These are phyloP conservation scores for Poa pratensis DNA, from an alignment of 176 grass and related monocot genomes.

Conservation along the genomic window DNA sequence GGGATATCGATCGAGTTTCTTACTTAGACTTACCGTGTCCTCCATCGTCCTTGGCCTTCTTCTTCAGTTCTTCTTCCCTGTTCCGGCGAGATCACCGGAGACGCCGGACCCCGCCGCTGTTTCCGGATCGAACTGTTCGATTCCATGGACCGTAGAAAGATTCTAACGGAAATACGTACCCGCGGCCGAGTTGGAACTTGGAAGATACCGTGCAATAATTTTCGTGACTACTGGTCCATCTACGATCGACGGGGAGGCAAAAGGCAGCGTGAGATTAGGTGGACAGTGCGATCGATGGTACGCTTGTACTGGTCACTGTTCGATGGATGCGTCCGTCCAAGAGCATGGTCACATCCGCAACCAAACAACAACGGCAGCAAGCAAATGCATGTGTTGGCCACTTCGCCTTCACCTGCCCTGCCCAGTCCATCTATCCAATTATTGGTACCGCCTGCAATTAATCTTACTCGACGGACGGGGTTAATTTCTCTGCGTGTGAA, in stretches of 20 bases:
- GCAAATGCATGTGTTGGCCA: background rate
- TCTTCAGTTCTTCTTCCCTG: too few relatives aligned
- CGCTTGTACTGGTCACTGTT: background rate
- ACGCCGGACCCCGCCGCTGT: background rate
- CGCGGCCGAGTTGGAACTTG: too few relatives aligned
- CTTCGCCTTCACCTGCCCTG: background rate
- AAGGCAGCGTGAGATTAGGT: background rate
- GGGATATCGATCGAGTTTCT: background rate
- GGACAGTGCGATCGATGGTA: constrained; percentile 30
- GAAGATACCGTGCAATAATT: background rate
- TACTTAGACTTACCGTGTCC: background rate
- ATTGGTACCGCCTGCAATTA: background rate
- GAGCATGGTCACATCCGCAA: background rate
- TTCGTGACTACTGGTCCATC: background rate
- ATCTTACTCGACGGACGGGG: background rate
- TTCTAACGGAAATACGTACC: background rate
- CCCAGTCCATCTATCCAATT: background rate
- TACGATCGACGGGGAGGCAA: background rate
- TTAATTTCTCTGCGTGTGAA: background rate
- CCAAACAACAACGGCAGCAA: background rate
- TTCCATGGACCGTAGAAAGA: background rate
- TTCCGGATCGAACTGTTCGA: background rate
- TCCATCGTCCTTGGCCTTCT: background rate
- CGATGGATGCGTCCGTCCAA: constrained; percentile 3
- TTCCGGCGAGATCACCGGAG: background rate